Evolutionary conservation across 192 early-diverging fungal genomes (phyloP), one percentile per base, ranked within the genome.

Genomic region (Umbelopsis isabellina): DNA sequence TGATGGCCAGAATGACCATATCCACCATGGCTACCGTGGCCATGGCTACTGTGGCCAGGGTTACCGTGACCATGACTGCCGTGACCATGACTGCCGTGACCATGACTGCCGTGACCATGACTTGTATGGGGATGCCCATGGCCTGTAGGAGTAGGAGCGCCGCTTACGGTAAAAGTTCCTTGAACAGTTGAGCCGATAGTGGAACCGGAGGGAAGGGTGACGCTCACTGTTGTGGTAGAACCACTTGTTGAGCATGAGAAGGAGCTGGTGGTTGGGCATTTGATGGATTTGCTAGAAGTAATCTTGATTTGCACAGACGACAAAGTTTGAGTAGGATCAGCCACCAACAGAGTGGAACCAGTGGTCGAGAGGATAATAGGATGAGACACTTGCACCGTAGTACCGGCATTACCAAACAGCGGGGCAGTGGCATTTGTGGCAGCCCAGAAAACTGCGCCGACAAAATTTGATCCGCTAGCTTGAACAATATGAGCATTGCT

Each of bases 321-420:
- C 13, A 67, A n/a, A n/a, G 47, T 15, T 65, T 75, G 74, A 2
- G 68, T 48, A 41, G 74, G 68, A 49, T 75, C 69, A 18, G 74
- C 35, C 8, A 66, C 33, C 45, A 66, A 15, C 0, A 47, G 45
- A 25, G 47, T 30, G 15, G 66, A 15, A 0, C 65, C 37, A 37
- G 22, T 58, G 11, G n/a, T 16, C 2, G 41, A 35, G 4, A 70
- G 21, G 10, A 70, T 66, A 1, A 70, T 44, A 22, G 65, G 48
- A 21, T 65, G 33, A 8, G 74, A 61, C 55, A 61, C 61, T 20
- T 46, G 47, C 35, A 51, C 49, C 22, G 49, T 30, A 21, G 22
- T 67, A 16, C 49, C 20, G 4, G 48, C 20, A 2, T 22, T 48
- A 46, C 55, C 30, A 18, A 61, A 49, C 22, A 13, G 25, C 1